Evolutionary conservation across 129 eudicot genomes (phyloP), one percentile per base, ranked within the genome.

Genomic region (Escallonia herrerae): DNA sequence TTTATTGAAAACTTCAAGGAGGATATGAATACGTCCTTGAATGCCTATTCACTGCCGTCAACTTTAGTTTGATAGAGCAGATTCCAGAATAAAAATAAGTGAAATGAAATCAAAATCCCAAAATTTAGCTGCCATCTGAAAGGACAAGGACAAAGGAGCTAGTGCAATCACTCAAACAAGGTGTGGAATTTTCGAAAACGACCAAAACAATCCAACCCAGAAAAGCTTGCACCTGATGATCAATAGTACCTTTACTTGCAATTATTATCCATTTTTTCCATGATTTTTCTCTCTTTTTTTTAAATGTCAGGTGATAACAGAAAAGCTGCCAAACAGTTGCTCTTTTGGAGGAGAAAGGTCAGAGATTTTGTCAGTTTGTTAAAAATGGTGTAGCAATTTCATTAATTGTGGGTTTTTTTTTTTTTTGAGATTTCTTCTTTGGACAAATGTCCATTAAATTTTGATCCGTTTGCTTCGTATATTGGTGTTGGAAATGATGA

Each of bases 311-410:
- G 56, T 65, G 74, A 69, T 77, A 77, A 81, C 86, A 69, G 82
- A 77, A 81, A 81, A 77, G 86, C 86, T 81, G 82, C 77, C 45
- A 66, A 69, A 73, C 82, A 68, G 82, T 76, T 76, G 77, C 68
- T 72, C 71, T 70, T 75, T 74, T 73, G 79, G 80, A 70, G 72
- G 72, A 77, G 75, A 69, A 73, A 65, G 72, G 69, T 57, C 79
- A 76, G 56, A 73, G 62, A 56, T 45, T 77, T 77, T 81, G 82
- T 72, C 82, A 57, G 79, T 81, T 81, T 69, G 77, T 73, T 68
- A 62, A 46, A 80, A 68, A 41, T 48, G 66, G 64, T 38, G 73
- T 55, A 70, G 59, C 86, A 71, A 76, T 74, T 63, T 57, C 59
- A 5, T 13, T 22, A 33, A n/a, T 71, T 4, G 51, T 60, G 2